These are phyloP conservation scores for Penicillium verrucosum DNA, from an alignment of 2,329 filamentous ascomycete species.

Conservation along the genomic window DNA sequence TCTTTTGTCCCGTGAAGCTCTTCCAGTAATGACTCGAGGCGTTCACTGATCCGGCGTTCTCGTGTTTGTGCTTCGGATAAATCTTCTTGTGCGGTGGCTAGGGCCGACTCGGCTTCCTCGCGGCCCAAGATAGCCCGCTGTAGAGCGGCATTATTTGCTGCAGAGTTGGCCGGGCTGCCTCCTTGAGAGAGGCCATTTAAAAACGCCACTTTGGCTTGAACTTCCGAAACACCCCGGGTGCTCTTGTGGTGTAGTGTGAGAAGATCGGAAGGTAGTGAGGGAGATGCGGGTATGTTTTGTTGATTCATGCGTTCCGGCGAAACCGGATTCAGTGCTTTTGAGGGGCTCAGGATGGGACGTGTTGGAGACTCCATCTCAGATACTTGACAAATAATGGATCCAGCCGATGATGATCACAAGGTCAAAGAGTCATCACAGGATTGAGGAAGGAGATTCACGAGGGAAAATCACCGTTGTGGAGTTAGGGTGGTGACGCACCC, in stretches of 20 bases:
- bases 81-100: constrained; percentile 34
- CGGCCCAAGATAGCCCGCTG: constrained; percentile 46
- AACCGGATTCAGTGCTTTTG: constrained; percentile 42
- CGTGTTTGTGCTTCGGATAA: constrained; percentile 43
- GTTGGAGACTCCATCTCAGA: constrained; percentile 38
- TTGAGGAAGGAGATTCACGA: constrained; percentile 6
- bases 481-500: constrained; percentile 30
- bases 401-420: constrained; percentile 9
- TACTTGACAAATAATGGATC: constrained; percentile 6
- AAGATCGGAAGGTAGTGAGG: constrained; percentile 37
- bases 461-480: constrained; percentile 23
- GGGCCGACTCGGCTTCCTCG: constrained; percentile 45
- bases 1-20: constrained; percentile 53
- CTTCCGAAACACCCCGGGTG: constrained; percentile 40
- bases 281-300: constrained; percentile 42
- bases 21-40: constrained; percentile 48
- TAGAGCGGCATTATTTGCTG: constrained; percentile 43
- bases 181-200: constrained; percentile 44
- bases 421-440: constrained; percentile 18
- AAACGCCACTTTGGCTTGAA: constrained; percentile 49
- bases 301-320: constrained; percentile 52
- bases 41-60: constrained; percentile 45
- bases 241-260: constrained; percentile 37
- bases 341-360: constrained; percentile 31
- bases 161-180: constrained; percentile 33